Evolutionary conservation across 1,284 basidiomycete genomes (phyloP), one percentile per base, ranked within the genome.

Genomic region (Ustilago bromivora): DNA sequence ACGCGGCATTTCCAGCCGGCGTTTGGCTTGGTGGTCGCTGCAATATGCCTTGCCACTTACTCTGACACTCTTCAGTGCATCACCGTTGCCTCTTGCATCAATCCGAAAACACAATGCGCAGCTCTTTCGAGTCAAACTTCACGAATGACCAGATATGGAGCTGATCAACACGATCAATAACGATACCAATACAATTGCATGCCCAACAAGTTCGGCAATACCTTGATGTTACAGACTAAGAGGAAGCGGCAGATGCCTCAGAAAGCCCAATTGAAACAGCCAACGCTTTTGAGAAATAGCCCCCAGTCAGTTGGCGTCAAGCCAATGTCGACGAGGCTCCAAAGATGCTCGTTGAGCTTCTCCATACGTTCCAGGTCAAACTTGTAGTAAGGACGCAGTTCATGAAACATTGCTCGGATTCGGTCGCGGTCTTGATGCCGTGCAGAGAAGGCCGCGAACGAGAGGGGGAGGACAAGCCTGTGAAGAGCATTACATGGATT

Each of bases 181-280:
- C 17, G 41, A 51, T 47, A 49, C 17, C 34, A 51, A n/a, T 59
- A 28, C 34, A 47, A 12, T 54, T 34, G 8, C 32, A 31, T 35
- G 11, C 17, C n/a, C 1, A 13, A 13, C 5, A 19, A 15, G 12
- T 13, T 4, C 10, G 36, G 52, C n/a, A 10, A 61, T 5, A 11
- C 13, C 7, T 28, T 28, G 23, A 43, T 31, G 43, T 53, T 52
- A 41, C 47, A 38, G 31, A 11, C 11, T 13, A 15, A 17, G 8
- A 12, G 34, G 52, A 12, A 32, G 8, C 15, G n/a, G 7, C 43
- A 46, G n/a, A 6, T 2, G 13, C 13, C 28, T 53, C 35, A 78
- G 28, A 74, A 73, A 10, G 75, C 67, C 75, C 75, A 78, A n/a
- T 71, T 74, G 71, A 74, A 78, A 46, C 75, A 78, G 12, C 71